phyloP scores from a whole-genome alignment of 176 grass and related monocot genomes.

The Aegilops umbellulata region DNA sequence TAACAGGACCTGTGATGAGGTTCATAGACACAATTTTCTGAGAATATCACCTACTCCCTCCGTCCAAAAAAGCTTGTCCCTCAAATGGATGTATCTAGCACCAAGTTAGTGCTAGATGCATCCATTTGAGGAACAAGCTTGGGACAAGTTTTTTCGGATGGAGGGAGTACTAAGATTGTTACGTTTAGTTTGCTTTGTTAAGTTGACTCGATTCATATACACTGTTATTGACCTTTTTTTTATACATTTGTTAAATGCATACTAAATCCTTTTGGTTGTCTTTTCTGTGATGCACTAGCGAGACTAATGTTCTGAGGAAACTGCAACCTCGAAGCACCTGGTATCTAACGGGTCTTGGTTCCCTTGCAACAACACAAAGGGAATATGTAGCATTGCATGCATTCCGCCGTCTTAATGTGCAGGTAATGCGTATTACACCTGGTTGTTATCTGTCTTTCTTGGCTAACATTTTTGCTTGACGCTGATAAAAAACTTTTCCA shows the following conservation, averaged over 20 bases:
- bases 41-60: not conserved
- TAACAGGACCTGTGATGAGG: not conserved
- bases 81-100: too few species aligned
- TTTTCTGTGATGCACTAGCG: conserved; percentile 22
- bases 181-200: conserved; percentile 5
- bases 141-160: too few species aligned
- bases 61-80: too few species aligned
- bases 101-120: too few species aligned
- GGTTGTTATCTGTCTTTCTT: conserved; percentile 15
- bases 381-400: conserved; percentile 97
- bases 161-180: not conserved
- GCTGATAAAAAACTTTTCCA: conserved; percentile 22
- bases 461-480: not conserved
- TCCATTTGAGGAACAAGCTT: too few species aligned
- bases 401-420: conserved; percentile 78
- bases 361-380: conserved; percentile 97
- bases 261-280: not conserved
- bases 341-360: conserved; percentile 84
- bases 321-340: conserved; percentile 74
- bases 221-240: not conserved
- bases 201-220: not conserved
- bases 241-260: not conserved
- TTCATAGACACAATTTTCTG: conserved; percentile 5
- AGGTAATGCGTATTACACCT: conserved; percentile 46
- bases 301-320: conserved; percentile 76